Evolutionary conservation across 192 early-diverging fungal genomes (phyloP).

Genomic region (Backusella parvicylindrica): DNA sequence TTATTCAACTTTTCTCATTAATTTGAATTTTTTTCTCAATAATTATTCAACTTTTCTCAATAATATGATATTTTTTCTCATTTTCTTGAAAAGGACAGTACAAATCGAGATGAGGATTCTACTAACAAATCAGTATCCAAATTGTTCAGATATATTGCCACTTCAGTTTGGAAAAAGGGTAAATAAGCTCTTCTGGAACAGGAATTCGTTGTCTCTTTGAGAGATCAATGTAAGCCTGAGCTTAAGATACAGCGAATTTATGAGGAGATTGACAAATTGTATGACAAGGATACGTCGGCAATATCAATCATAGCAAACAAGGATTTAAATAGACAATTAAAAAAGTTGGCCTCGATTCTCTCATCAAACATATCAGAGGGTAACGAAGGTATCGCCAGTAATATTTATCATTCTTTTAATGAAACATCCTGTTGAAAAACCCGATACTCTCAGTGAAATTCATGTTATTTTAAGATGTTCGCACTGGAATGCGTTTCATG

Average conservation of each 20-base stretch:
- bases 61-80: too few relatives aligned
- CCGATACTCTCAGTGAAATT: background rate
- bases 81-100: too few relatives aligned
- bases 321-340: background rate
- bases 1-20: too few relatives aligned
- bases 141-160: background rate
- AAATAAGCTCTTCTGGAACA: background rate
- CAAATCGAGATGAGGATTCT: background rate
- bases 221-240: background rate
- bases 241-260: background rate
- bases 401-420: background rate
- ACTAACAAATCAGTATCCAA: background rate
- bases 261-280: background rate
- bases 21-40: too few relatives aligned
- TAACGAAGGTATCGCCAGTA: background rate
- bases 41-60: too few relatives aligned
- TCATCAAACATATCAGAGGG: background rate
- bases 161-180: slow-evolving; percentile 3
- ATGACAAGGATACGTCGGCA: background rate
- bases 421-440: background rate
- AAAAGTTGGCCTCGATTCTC: background rate
- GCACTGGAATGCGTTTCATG: background rate
- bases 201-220: background rate
- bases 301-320: background rate
- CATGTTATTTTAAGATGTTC: background rate